Percentiles rank a stretch among this genome's conserved stretches.
Conservation (phyloP, 805 yeast genomes). For the Candida morakotiae region DNA sequence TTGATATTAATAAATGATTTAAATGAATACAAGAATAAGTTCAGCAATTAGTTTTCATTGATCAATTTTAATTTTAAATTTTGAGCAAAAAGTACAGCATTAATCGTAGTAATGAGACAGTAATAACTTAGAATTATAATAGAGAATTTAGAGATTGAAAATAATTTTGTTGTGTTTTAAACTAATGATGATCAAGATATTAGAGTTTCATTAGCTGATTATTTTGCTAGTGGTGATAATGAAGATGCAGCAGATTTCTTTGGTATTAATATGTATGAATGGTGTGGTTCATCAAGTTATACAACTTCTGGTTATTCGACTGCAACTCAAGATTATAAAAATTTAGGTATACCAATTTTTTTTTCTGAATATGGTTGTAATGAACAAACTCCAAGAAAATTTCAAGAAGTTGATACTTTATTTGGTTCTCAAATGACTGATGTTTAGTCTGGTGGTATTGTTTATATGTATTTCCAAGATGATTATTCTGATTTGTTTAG, state of each 20-base stretch:
- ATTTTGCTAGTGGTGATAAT: constrained; percentile 69
- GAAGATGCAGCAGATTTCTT: constrained; percentile 72
- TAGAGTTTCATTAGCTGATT: constrained; percentile 66
- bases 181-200: constrained; percentile 71
- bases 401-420: constrained; percentile 66
- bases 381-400: constrained; percentile 61
- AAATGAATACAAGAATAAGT: too few species aligned
- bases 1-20: too few species aligned
- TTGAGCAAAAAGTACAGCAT: too few species aligned
- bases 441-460: constrained; percentile 90
- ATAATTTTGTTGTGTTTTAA: constrained; percentile 77
- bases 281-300: constrained; percentile 72
- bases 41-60: too few species aligned
- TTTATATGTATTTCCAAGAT: constrained; percentile 80
- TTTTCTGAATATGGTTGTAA: constrained; percentile 86
- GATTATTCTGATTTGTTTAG: constrained; percentile 33
- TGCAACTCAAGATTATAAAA: constrained; percentile 60
- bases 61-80: too few species aligned
- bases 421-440: constrained; percentile 69
- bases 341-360: constrained; percentile 68
- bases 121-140: too few species aligned
- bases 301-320: constrained; percentile 58
- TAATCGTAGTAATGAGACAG: too few species aligned
- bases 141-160: too few species aligned
- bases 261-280: constrained; percentile 86